Evolutionary conservation across 2,329 filamentous ascomycete species (phyloP), one percentile per base, ranked within the genome.

Genomic region (Aspergillus ibericus): DNA sequence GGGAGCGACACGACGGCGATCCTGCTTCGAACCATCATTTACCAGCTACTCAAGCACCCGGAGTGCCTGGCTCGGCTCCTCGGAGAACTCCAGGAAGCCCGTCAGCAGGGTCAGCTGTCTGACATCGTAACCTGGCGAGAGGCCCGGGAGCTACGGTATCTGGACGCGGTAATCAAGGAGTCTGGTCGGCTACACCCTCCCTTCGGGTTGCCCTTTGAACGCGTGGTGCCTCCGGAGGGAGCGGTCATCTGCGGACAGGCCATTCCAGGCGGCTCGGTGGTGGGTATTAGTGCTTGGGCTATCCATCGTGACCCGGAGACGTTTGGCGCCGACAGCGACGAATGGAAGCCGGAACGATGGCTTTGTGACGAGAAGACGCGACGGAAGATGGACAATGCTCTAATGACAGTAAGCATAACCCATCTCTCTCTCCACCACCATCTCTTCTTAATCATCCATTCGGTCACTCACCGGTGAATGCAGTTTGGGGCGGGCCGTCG

Each of bases 1-100:
- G 89, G 90, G 3, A 88, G 84, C 4, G 90, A 93, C 73, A 93
- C 90, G 0, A 93, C 90, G 0, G 89, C 88, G 34, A 92, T 92
- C 66, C 85, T 83, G 2, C 80, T 92, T 0, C 83, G 84, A 6
- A 81, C 85, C 9, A 82, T 92, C 0, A 89, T 92, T 66, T 92
- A 92, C 74, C 86, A 85, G 70, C 76, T 92, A 2, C 79, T 92
- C 42, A 86, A 86, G 68, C 83, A 87, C 67, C 85, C 85, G 0
- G 27, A 53, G 80, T 83, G 68, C 64, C 74, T 5, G 46, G 9
- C 20, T 13, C 48, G 32, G 16, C n/a, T 59, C 3, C 46, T 49
- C 3, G 40, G 20, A 5, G 88, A 92, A 70, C 71, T 92, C 1
- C 87, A 90, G 66, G 75, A 76, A 0, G 85, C 84, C 0, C 83